phyloP scores from a whole-genome alignment of 805 yeast genomes.

The Saccharomyces mikatae region DNA sequence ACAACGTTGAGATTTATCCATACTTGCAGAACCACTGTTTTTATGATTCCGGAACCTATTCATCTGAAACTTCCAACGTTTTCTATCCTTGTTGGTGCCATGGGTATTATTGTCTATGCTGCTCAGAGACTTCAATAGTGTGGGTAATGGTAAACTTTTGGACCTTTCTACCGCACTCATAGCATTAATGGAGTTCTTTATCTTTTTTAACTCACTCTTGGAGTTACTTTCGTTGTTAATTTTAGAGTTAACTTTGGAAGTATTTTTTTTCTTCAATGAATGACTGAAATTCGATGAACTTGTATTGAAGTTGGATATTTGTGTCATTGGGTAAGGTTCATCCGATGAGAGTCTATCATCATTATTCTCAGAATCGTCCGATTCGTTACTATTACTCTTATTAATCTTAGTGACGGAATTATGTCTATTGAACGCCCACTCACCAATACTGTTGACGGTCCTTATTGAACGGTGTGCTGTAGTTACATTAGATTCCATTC shows the following conservation, averaged over 20 bases:
- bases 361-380: constrained; percentile 15
- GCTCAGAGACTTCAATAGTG: constrained; percentile 11
- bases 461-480: constrained; percentile 26
- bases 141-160: constrained; percentile 24
- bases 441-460: constrained; percentile 27
- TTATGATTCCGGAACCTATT: constrained; percentile 14
- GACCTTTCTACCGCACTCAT: constrained; percentile 24
- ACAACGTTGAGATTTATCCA: constrained; percentile 9
- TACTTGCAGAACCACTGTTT: constrained; percentile 1
- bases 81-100: constrained; percentile 5
- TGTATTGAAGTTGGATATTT: neutral
- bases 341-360: neutral
- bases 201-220: constrained; percentile 11
- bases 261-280: neutral
- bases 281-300: neutral
- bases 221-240: neutral
- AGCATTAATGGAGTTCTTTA: constrained; percentile 3
- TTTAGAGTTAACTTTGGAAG: neutral
- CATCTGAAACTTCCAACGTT: constrained; percentile 19
- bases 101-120: constrained; percentile 6
- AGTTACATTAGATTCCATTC: constrained; percentile 19
- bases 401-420: constrained; percentile 10
- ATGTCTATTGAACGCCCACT: constrained; percentile 18
- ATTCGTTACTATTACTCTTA: constrained; percentile 9
- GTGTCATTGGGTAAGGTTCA: constrained; percentile 1